These are phyloP conservation scores for Irpex lacteus DNA, from an alignment of 1,284 basidiomycete genomes.

Conservation along the genomic window DNA sequence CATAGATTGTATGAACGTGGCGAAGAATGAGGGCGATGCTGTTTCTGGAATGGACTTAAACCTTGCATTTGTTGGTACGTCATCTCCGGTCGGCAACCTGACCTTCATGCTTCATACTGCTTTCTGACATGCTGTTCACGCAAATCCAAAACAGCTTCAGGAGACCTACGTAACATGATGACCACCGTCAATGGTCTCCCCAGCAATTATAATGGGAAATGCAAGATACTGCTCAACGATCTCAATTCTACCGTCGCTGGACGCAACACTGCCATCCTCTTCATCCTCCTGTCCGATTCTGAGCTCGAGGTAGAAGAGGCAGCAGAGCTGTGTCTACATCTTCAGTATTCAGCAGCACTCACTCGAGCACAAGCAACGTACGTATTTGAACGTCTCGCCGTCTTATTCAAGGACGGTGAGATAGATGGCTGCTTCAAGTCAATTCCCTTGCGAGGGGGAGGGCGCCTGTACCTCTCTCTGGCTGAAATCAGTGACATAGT, in stretches of 20 bases:
- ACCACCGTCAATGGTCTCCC: constrained; percentile 35
- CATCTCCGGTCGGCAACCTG: not conserved
- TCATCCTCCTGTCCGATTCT: constrained; percentile 33
- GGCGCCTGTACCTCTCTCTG: not conserved
- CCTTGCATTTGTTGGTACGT: constrained; percentile 18
- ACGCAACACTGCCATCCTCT: constrained; percentile 36
- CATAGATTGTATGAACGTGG: constrained; percentile 1
- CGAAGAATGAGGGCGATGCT: constrained; percentile 5
- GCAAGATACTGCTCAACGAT: constrained; percentile 37
- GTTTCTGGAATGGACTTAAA: constrained; percentile 17
- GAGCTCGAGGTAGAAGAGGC: constrained; percentile 19
- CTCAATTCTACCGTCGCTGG: constrained; percentile 20
- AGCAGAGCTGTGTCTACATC: constrained; percentile 40
- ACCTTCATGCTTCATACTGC: too few relatives aligned
- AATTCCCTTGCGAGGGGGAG: not conserved
- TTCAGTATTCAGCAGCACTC: not conserved
- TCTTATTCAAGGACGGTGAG: not conserved
- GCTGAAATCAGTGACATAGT: not conserved
- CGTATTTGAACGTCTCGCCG: not conserved
- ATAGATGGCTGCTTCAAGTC: not conserved
- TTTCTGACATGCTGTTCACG: too few relatives aligned
- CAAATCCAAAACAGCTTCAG: constrained; percentile 29
- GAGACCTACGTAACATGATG: constrained; percentile 39
- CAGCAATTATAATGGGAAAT: constrained; percentile 30
- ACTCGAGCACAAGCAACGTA: not conserved